Evolutionary conservation across 225 moss, liverwort and hornwort species (phyloP), one percentile per base, ranked within the genome.

Genomic region (Climacium dendroides): DNA sequence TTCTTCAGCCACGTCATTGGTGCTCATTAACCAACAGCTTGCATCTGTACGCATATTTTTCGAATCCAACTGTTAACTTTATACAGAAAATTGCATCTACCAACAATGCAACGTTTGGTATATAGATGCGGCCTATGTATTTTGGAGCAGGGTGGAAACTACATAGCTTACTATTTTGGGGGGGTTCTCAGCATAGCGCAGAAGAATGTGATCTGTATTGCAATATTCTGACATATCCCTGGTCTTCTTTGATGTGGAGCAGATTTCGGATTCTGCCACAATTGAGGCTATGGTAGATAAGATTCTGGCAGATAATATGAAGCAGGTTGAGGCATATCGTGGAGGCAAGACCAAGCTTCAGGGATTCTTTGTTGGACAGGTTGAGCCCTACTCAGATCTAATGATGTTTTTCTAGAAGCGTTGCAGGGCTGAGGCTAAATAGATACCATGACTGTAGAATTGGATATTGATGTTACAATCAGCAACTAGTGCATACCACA

Each of bases 291-390:
- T 99, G 96, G 94, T 99, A 41, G 92, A 95, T 65, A 93, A 95
- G 88, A 96, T 99, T 70, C 81, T 99, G 90, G 94, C 93, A 39
- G 94, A 96, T 84, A 96, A 99, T 28, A 83, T 89, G 67, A 97
- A 95, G 85, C 99, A 97, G 90, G 94, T 99, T 86, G 95, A 91
- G 71, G 96, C 95, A 50, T 99, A 96, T 84, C 93, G 97, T 80
- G 95, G 96, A 85, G 99, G 99, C 90, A 99, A 99, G 91, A 95
- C 94, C 72, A 99, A 99, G 86, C 90, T 97, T 73, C 99, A 96
- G 83, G 99, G 99, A 41, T 99, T 99, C 86, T 97, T 99, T 94
- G 96, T 96, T 85, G 99, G 99, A 83, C 99, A 97, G 96, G 97
- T 96, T 90, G 85, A 73, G 24, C 58, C 78, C 83, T 55, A 52